Conservation (phyloP, 2,329 filamentous ascomycete species). For the Clonostachys solani region DNA sequence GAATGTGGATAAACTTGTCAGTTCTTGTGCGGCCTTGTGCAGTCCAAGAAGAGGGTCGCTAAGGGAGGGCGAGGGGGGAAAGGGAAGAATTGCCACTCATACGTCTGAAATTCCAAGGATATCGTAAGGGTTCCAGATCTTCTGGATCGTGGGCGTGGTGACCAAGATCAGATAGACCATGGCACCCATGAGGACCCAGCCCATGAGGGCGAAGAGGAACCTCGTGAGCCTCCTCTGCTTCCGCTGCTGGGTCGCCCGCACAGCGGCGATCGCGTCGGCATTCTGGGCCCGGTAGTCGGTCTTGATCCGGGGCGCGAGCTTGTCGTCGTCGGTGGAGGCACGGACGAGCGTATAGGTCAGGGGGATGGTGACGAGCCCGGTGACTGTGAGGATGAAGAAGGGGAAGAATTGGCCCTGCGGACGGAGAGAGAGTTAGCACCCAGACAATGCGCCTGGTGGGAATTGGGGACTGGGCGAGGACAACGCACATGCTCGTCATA, state of each 20-base stretch:
- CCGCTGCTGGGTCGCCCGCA: constrained; percentile 83
- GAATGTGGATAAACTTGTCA: constrained; percentile 1
- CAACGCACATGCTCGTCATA: constrained; percentile 82
- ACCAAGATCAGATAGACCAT: constrained; percentile 90
- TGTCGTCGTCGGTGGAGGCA: constrained; percentile 71
- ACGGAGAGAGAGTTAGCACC: background rate
- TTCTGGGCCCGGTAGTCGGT: constrained; percentile 78
- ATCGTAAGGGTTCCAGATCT: constrained; percentile 96
- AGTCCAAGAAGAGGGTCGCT: background rate
- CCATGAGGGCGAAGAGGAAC: constrained; percentile 67
- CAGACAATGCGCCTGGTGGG: background rate
- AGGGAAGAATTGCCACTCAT: constrained; percentile 16
- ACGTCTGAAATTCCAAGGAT: constrained; percentile 84
- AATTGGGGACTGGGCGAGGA: background rate
- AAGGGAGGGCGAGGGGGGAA: background rate
- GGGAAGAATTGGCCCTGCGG: constrained; percentile 91
- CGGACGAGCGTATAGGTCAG: constrained; percentile 85
- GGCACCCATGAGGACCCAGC: constrained; percentile 80
- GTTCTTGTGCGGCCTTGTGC: background rate
- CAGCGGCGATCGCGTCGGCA: constrained; percentile 75
- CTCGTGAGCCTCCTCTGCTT: constrained; percentile 87
- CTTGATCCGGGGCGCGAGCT: constrained; percentile 76
- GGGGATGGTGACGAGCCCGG: constrained; percentile 81
- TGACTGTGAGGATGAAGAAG: constrained; percentile 93
- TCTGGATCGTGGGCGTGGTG: constrained; percentile 65